Percentiles rank a stretch among this genome's conserved stretches.
phyloP scores from a whole-genome alignment of 2,329 filamentous ascomycete genomes.

The Pseudogymnoascus sp. region DNA sequence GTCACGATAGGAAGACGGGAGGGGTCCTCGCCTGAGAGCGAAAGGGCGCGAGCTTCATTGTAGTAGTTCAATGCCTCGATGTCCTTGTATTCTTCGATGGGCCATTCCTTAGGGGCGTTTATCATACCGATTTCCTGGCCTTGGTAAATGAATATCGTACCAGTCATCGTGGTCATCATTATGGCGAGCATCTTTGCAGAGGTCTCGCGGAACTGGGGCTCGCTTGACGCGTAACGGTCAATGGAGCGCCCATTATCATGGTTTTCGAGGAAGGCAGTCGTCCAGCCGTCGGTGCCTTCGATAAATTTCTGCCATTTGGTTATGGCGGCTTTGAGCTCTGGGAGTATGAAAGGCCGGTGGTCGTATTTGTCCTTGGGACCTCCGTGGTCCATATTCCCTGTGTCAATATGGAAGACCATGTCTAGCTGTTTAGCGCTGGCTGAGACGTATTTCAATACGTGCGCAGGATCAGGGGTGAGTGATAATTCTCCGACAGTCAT shows the following conservation, averaged over 20 bases:
- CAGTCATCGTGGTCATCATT: constrained; percentile 41
- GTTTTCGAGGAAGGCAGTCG: constrained; percentile 54
- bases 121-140: constrained; percentile 53
- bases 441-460: constrained; percentile 53
- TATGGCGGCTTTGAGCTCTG: constrained; percentile 41
- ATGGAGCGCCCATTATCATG: constrained; percentile 53
- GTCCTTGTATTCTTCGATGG: constrained; percentile 41
- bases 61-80: constrained; percentile 44
- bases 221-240: constrained; percentile 35
- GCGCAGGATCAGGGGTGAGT: constrained; percentile 47
- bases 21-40: constrained; percentile 28
- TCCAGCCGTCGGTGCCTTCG: constrained; percentile 47
- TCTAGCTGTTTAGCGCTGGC: constrained; percentile 51
- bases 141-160: constrained; percentile 51
- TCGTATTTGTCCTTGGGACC: constrained; percentile 45
- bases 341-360: constrained; percentile 36
- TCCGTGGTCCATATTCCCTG: constrained; percentile 47
- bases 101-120: constrained; percentile 47
- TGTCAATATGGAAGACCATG: constrained; percentile 64
- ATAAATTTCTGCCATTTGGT: constrained; percentile 44
- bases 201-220: constrained; percentile 19
- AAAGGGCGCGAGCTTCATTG: constrained; percentile 36
- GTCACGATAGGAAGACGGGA: background rate
- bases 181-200: constrained; percentile 45
- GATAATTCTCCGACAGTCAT: constrained; percentile 66